Base-by-base conservation (phyloP, 106 monocot species). In the Dioscorea alata region DNA sequence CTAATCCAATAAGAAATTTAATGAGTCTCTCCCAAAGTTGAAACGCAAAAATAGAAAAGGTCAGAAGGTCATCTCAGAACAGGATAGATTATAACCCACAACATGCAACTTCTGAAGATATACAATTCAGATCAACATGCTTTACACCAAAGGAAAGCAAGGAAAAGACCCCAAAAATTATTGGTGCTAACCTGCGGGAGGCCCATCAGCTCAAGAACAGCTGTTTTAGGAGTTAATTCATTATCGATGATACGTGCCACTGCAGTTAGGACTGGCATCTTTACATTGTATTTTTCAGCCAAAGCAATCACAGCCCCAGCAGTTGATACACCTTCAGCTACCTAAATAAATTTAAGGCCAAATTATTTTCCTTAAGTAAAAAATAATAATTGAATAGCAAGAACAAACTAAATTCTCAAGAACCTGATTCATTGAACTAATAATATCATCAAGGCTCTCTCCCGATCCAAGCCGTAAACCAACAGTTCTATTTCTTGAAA, bases 311-410 rank as follows among this genome's bases (percentile, higher is more conserved):
- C 92, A 70, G 97, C 92, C 50, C 92, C 89, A 77, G 97, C 97
- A 59, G 97, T 92, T n/a, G 97, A 87, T 59, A 97, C 92, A 80
- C 97, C 97, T 97, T 92, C 97, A 79, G 92, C 97, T 32, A 97
- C 89, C 96, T 97, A 66, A 59, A 66, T n/a, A 53, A 51, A 33
- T 6, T 64, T n/a, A 54, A 15, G 48, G 25, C 23, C 19, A 21
- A 68, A 50, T 54, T 54, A 48, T 31, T 1, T 50, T 52, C 51
- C 23, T 9, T 22, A 1, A 17, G 13, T n/a, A 21, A 22, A 17
- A 34, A 52, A 54, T 22, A 54, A 50, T 67, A 65, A 4, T 28
- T 34, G 21, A 42, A 42, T 9, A 17, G 25, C 10, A 65, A 71
- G 8, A 35, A 75, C 15, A 28, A 31, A 60, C 14, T 12, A 16